Base-by-base conservation (phyloP, 2,329 filamentous ascomycete species). In the Pseudogymnoascus sp. region DNA sequence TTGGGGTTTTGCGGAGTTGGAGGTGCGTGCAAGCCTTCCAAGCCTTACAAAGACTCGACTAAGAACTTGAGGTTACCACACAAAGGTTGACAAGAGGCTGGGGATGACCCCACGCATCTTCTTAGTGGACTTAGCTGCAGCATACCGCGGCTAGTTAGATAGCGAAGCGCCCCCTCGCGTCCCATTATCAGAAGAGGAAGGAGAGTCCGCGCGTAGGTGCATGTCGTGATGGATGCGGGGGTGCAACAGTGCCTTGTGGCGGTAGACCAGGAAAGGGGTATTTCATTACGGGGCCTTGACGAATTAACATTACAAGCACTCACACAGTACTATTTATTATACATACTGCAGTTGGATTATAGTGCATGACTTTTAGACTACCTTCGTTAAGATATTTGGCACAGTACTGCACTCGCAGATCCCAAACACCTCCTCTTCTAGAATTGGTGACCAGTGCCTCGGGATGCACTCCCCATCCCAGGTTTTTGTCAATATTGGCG, bases 141-240 rank as follows among this genome's bases (percentile, higher is more conserved):
- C 28, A 35, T 18, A 33, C 47, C 47, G 47, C 47, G 47, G 9
- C 47, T 33, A 53, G 47, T 30, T 30, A 30, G 25, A 50, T 50
- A 15, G 43, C 9, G 43, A 53, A 53, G 47, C 47, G 47, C 47
- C 47, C 47, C 47, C 47, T 53, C 47, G n/a, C 47, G 47, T 53
- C 47, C 47, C n/a, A 53, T 2, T 33, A 33, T 53, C 25, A 53
- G 47, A 33, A 20, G 47, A 53, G 47, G 47, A 35, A 53, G 47
- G 15, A 20, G 28, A 20, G 3, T 20, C n/a, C 47, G 47, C 47
- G 47, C 4, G 47, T 53, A 53, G 47, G 18, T 53, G 28, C 25
- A 53, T 53, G 28, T 25, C n/a, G 47, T 15, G 47, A 50, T 33
- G 9, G 28, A 53, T 53, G 47, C 28, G 15, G 47, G 47, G 28